Base-by-base conservation (phyloP, 768 basidiomycete genomes). In the Xerocomellus intermedius region DNA sequence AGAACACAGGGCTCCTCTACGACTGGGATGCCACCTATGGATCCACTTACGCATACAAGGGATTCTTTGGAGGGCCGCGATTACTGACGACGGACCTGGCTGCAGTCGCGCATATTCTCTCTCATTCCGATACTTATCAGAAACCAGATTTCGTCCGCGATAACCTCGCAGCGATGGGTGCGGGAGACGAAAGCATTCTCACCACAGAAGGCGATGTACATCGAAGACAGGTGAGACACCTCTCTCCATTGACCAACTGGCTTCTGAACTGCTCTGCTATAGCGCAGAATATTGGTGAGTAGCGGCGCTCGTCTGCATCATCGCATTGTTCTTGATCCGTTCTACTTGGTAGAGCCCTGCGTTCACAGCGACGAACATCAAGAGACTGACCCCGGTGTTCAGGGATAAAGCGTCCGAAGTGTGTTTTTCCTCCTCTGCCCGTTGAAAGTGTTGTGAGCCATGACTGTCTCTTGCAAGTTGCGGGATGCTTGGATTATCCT, bases 81-180 rank as follows among this genome's bases (percentile, higher is more conserved):
- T 74, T 87, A 54, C 74, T 84, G 69, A 84, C 82, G 8, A 79
- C 78, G 45, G 86, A 87, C 69, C 79, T 81, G 4, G 66, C 73
- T 19, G 84, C 85, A 1, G 66, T 87, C 37, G 72, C 77, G 4
- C 79, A 86, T 53, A 82, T 89, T 42, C 77, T 89, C 45, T 69
- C 74, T 9, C 75, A 79, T 48, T 75, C 82, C 0, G 81, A 85
- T 56, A 73, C 80, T 52, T 84, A 81, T 61, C 83, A 81, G 28
- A 87, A 88, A 67, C 84, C 85, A 3, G 77, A 81, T 54, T 82
- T 82, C 56, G 73, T 84, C 16, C 68, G 76, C 14, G 80, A 82
- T 39, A 75, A 68, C 52, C 72, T 83, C 21, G 78, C 80, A 0
- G 72, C 73, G 37, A 83, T 83, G 80, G 76, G 74, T 26, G 78